Conservation (phyloP, 108 stramenopile genomes). For the Cyclotella atomus region DNA sequence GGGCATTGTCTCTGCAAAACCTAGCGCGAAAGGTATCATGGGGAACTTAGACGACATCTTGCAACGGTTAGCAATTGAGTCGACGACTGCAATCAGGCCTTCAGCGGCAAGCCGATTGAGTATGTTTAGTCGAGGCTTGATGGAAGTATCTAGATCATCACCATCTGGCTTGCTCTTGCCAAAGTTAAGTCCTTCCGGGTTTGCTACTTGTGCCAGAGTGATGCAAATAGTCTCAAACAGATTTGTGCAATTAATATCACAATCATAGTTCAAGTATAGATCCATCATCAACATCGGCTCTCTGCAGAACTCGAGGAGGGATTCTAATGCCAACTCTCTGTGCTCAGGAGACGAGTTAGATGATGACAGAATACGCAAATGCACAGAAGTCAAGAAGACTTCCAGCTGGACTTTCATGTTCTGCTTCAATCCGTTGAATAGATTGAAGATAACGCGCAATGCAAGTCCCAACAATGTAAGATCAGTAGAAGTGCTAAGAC, state of each 20-base stretch:
- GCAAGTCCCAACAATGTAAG: slow-evolving; percentile 84
- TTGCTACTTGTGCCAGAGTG: slow-evolving; percentile 70
- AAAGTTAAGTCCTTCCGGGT: slow-evolving; percentile 18
- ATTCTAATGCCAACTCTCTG: slow-evolving; percentile 93
- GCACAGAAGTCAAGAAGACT: slow-evolving; percentile 94
- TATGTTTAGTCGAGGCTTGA: slow-evolving; percentile 59
- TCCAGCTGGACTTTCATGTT: slow-evolving; percentile 97
- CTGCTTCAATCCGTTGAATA: slow-evolving; percentile 94
- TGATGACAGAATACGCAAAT: slow-evolving; percentile 70
- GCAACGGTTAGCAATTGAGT: slow-evolving; percentile 78
- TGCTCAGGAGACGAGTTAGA: slow-evolving; percentile 72
- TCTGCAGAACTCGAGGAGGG: slow-evolving; percentile 91
- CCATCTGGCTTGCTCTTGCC: slow-evolving; percentile 14
- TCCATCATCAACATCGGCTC: slow-evolving; percentile 94
- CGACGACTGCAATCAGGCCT: slow-evolving; percentile 88
- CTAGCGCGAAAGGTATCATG: not conserved
- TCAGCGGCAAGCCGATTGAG: slow-evolving; percentile 87
- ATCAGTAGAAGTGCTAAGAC: slow-evolving; percentile 86
- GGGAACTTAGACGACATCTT: slow-evolving; percentile 16
- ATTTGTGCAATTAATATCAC: slow-evolving; percentile 93
- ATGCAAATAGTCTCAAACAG: slow-evolving; percentile 86
- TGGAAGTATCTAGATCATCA: slow-evolving; percentile 25
- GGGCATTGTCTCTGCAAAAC: not conserved
- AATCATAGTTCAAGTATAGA: slow-evolving; percentile 97
- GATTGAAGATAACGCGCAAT: slow-evolving; percentile 95